A percentile compares a stretch with the other conserved stretches of the same genome.
Conservation (phyloP, 2,329 filamentous ascomycete species). For the Knoxdaviesia proteae region DNA sequence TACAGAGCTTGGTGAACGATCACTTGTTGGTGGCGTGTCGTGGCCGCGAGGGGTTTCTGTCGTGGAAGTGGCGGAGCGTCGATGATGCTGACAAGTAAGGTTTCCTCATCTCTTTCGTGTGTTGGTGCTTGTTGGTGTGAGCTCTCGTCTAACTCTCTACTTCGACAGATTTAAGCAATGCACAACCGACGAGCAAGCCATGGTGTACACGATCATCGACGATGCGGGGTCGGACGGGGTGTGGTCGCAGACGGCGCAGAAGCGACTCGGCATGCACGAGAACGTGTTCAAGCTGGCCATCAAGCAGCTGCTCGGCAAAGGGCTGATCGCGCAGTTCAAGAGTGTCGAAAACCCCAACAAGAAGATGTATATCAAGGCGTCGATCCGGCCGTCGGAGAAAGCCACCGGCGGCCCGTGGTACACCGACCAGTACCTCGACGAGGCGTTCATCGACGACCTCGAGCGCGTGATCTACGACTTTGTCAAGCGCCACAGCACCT, state of each 20-base stretch:
- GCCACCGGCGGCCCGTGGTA: conserved; percentile 92
- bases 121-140: neutral
- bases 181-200: conserved; percentile 50
- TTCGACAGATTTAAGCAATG: conserved; percentile 34
- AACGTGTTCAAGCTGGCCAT: conserved; percentile 61
- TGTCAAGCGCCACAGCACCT: conserved; percentile 53
- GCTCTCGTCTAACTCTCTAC: neutral
- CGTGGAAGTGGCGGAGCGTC: conserved; percentile 36
- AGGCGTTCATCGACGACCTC: conserved; percentile 65
- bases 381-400: conserved; percentile 67
- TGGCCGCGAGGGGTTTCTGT: conserved; percentile 19
- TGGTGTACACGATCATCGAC: conserved; percentile 82
- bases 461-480: conserved; percentile 53
- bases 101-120: neutral
- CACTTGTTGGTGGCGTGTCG: conserved; percentile 33
- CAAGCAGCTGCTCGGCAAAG: conserved; percentile 64
- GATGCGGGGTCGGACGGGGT: conserved; percentile 67
- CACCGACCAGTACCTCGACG: conserved; percentile 74
- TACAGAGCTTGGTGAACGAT: conserved; percentile 37
- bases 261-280: conserved; percentile 64
- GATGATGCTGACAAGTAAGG: conserved; percentile 42
- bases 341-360: conserved; percentile 78
- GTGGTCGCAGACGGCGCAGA: conserved; percentile 74
- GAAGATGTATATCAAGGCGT: conserved; percentile 89
- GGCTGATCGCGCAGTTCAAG: conserved; percentile 73